Percentiles rank a stretch among this genome's conserved stretches.
Conservation (phyloP, 495 filamentous ascomycete species). For the Annulohypoxylon nitens region DNA sequence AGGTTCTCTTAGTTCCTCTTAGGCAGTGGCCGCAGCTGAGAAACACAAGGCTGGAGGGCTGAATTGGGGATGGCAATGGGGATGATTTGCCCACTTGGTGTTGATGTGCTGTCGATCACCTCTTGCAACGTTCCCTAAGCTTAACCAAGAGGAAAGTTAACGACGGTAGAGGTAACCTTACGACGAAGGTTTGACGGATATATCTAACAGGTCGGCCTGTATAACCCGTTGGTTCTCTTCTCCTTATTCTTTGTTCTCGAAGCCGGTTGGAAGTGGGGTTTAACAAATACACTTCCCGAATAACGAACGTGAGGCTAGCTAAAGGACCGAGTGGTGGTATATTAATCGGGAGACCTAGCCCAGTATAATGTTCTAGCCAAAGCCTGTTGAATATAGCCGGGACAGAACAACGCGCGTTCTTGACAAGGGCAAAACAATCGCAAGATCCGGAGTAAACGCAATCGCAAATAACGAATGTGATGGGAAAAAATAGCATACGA, state of each 20-base stretch:
- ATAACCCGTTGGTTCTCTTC: not conserved
- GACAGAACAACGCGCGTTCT: slow-evolving; percentile 46
- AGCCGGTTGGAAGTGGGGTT: slow-evolving; percentile 31
- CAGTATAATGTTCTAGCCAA: slow-evolving; percentile 44
- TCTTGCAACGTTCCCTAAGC: slow-evolving; percentile 38
- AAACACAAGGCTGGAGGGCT: slow-evolving; percentile 38
- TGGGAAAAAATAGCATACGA: slow-evolving; percentile 2
- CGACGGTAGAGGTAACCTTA: slow-evolving; percentile 36
- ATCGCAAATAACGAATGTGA: slow-evolving; percentile 4
- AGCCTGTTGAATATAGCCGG: slow-evolving; percentile 49
- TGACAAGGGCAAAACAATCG: slow-evolving; percentile 29
- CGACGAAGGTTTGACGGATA: slow-evolving; percentile 41
- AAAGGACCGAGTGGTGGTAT: slow-evolving; percentile 44
- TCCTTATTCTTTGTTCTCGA: slow-evolving; percentile 40
- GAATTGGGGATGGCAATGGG: slow-evolving; percentile 23
- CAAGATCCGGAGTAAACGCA: slow-evolving; percentile 36
- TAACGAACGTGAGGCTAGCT: slow-evolving; percentile 35
- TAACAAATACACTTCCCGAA: slow-evolving; percentile 41
- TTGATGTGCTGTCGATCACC: slow-evolving; percentile 44
- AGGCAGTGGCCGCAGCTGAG: slow-evolving; percentile 35
- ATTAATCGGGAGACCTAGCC: slow-evolving; percentile 47
- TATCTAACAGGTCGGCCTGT: slow-evolving; percentile 35
- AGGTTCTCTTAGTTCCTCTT: not conserved
- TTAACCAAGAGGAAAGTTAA: slow-evolving; percentile 30
- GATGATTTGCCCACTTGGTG: slow-evolving; percentile 29